phyloP scores from a whole-genome alignment of 176 grass and related monocot genomes.

The Oryza australiensis region DNA sequence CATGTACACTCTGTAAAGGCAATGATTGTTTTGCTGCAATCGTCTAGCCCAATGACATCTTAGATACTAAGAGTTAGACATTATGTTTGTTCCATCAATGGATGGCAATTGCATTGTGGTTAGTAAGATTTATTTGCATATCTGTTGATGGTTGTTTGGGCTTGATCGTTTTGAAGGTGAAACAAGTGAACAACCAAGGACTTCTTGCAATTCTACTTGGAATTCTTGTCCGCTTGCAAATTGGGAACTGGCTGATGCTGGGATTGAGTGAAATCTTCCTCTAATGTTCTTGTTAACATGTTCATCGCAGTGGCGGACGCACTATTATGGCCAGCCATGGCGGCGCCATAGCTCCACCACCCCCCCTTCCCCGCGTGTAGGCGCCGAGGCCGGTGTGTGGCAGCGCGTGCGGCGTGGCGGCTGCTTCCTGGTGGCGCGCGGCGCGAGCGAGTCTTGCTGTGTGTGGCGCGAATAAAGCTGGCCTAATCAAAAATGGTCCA shows the following conservation, averaged over 20 bases:
- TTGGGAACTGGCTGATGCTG: background rate
- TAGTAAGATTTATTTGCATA: background rate
- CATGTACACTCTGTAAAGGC: slow-evolving; percentile 43
- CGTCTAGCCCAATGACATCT: background rate
- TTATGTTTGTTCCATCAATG: slow-evolving; percentile 7
- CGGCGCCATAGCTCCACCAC: too few species aligned
- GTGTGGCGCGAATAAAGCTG: too few species aligned
- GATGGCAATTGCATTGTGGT: background rate
- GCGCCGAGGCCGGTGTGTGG: too few species aligned
- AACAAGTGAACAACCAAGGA: background rate
- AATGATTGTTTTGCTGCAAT: slow-evolving; percentile 11
- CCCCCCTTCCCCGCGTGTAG: too few species aligned
- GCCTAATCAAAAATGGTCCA: too few species aligned
- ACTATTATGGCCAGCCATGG: too few species aligned
- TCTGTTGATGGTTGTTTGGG: background rate
- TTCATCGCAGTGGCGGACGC: too few species aligned
- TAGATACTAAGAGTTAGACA: slow-evolving; percentile 20
- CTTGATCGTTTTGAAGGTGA: background rate
- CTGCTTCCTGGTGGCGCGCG: too few species aligned
- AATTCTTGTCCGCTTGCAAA: background rate
- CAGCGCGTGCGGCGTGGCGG: too few species aligned
- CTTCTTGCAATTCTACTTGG: background rate
- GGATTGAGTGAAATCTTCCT: background rate
- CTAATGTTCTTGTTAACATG: background rate
- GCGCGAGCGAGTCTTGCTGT: too few species aligned